These are phyloP conservation scores for Eucommia ulmoides DNA, from an alignment of 257 asterid species.

Conservation along the genomic window DNA sequence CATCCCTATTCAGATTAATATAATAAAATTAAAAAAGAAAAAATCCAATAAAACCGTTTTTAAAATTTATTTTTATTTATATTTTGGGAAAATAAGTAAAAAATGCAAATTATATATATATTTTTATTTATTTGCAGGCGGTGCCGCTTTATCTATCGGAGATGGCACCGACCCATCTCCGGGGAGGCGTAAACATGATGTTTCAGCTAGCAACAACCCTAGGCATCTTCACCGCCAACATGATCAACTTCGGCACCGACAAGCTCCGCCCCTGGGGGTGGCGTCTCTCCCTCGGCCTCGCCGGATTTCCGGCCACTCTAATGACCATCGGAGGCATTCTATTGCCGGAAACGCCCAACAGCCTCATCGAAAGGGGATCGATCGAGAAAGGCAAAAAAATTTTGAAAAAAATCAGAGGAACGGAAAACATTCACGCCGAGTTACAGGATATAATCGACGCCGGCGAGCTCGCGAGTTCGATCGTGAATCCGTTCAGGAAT, in stretches of 20 bases:
- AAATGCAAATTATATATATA: too few species aligned
- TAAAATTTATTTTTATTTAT: too few species aligned
- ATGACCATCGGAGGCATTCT: conserved; percentile 13
- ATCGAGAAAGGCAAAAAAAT: conserved; percentile 11
- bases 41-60: too few species aligned
- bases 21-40: too few species aligned
- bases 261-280: conserved; percentile 21
- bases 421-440: conserved; percentile 17
- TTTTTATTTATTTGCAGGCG: conserved; percentile 18
- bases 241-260: conserved; percentile 16
- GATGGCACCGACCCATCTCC: conserved; percentile 26
- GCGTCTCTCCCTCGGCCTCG: conserved; percentile 23
- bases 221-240: conserved; percentile 19
- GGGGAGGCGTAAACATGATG: conserved; percentile 32
- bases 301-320: conserved; percentile 21
- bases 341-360: conserved; percentile 25
- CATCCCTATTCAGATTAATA: too few species aligned
- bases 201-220: conserved; percentile 19
- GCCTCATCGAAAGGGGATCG: conserved; percentile 20
- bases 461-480: conserved; percentile 9
- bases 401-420: conserved; percentile 22
- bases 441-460: conserved; percentile 10
- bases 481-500: conserved; percentile 11
- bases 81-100: too few species aligned
- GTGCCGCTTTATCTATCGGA: conserved; percentile 34